Percentiles rank a stretch among this genome's conserved stretches.
Evolutionary conservation across 345 rosid genomes (phyloP).

Genomic region (Diplotaxis tenuifolia): DNA sequence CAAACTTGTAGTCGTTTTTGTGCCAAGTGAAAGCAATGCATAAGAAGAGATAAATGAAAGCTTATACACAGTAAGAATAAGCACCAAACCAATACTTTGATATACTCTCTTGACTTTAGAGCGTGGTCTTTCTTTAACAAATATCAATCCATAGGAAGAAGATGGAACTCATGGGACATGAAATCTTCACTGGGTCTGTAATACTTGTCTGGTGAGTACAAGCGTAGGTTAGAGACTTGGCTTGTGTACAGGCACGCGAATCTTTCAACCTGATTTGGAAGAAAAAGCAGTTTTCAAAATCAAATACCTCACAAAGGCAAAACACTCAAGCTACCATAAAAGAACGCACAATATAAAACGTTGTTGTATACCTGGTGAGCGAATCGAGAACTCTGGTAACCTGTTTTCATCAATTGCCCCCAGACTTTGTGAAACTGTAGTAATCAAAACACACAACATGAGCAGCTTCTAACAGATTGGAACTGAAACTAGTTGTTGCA

Average conservation of each 20-base stretch:
- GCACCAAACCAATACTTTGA: conserved; percentile 15
- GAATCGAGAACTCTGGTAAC: conserved; percentile 95
- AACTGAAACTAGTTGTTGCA: not conserved
- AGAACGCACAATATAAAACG: not conserved
- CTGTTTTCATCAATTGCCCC: conserved; percentile 99
- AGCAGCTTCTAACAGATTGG: not conserved
- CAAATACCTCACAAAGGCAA: not conserved
- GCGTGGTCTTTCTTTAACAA: not conserved
- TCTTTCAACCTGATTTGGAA: conserved; percentile 83
- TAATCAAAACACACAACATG: not conserved
- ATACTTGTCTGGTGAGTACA: conserved; percentile 92
- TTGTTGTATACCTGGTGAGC: conserved; percentile 76
- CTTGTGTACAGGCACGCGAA: conserved; percentile 96
- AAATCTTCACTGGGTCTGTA: conserved; percentile 95
- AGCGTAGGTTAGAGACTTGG: conserved; percentile 84
- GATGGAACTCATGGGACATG: conserved; percentile 92
- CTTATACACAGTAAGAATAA: conserved; percentile 30
- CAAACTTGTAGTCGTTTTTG: conserved; percentile 1
- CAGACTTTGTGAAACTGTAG: conserved; percentile 86
- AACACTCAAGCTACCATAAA: not conserved
- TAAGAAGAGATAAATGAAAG: not conserved
- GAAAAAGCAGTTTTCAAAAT: not conserved
- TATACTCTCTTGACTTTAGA: not conserved
- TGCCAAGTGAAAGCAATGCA: conserved; percentile 9
- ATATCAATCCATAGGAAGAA: conserved; percentile 51